Evolutionary conservation across 2,329 filamentous ascomycete species (phyloP), one percentile per base, ranked within the genome.

Genomic region (Pseudocercospora ulei): DNA sequence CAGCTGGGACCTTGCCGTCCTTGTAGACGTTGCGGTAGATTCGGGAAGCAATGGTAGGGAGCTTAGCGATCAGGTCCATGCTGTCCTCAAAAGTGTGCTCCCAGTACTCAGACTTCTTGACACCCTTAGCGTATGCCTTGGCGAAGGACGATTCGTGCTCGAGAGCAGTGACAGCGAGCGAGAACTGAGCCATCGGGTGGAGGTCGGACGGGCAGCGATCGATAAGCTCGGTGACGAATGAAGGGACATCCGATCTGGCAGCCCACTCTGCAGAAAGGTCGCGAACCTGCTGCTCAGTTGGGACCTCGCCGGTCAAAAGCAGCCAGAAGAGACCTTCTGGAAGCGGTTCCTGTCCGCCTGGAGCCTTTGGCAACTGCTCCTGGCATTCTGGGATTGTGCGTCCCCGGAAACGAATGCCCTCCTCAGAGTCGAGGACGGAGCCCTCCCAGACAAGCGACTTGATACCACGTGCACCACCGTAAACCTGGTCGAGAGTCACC

Each of bases 11-110:
- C 80, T 96, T 96, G 71, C 90, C 90, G 62, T 93, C 90, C 80
- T 96, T 95, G 84, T 93, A 98, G 66, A 96, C 81, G 68, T 98
- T 98, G 74, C 93, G 90, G 80, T 98, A 98, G 76, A 98, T 98
- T 72, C 86, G 85, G 50, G 90, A 74, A 51, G 90, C 90, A 60
- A 98, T 95, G 65, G 85, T 95, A 64, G 90, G 90, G 58, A 98
- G 83, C 80, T 96, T 96, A 63, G 90, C 90, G 65, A 98, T 98
- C 65, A 98, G 75, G 71, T 98, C 88, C 88, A 98, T 96, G 48
- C 87, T 90, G 72, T 98, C 90, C 78, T 98, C 90, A 61, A 92
- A 98, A 57, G 87, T 95, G 76, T 96, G 87, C 68, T 80, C 78
- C 90, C 90, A 98, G 83, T 98, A 98, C 58, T 96, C 86, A 69